Base-by-base conservation (phyloP, 1,284 basidiomycete genomes). In the Microbotryomycetes sp. region DNA sequence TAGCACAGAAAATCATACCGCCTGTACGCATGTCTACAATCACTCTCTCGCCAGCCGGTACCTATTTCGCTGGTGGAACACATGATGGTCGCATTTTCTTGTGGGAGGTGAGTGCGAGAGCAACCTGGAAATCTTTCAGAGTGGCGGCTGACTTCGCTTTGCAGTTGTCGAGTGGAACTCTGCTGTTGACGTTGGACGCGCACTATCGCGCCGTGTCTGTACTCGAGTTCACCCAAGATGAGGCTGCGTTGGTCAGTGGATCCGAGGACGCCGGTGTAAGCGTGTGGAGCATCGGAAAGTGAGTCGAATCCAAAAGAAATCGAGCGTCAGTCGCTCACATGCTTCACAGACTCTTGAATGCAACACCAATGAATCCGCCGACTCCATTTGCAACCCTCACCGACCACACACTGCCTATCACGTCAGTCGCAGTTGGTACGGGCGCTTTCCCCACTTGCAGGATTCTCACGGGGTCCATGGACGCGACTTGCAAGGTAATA, bases 381-480 rank as follows among this genome's bases (percentile, higher is more conserved):
- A 79, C 85, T 53, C 87, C 92, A 4, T 89, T 87, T 73, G 87
- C 85, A 69, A 85, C 83, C 2, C 79, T 97, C 18, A 83, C 87
- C 9, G 94, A 97, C 75, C 94, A 98, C 74, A 94, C 91, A 0
- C 81, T 97, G 3, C 87, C 89, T 5, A 81, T 98, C 24, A 88
- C 88, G 3, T 88, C 90, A 70, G 81, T 97, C 35, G 75, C 80
- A 21, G 85, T 91, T 66, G 89, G 91, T 3, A 75, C 86, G 47
- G 91, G 91, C 5, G 66, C 78, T 1, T 93, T 91, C 74, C 89
- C 91, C 1, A 60, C 69, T 18, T 81, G 79, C 50, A 81, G 88
- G 52, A 74, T 91, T 41, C 81, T 93, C 70, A 90, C 91, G 0
- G 83, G 87, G 5, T 89, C 90, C 0, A 75, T 88, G 45, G 94